phyloP scores from a whole-genome alignment of 2,329 filamentous ascomycete genomes.

The Neopestalotiopsis sp. region DNA sequence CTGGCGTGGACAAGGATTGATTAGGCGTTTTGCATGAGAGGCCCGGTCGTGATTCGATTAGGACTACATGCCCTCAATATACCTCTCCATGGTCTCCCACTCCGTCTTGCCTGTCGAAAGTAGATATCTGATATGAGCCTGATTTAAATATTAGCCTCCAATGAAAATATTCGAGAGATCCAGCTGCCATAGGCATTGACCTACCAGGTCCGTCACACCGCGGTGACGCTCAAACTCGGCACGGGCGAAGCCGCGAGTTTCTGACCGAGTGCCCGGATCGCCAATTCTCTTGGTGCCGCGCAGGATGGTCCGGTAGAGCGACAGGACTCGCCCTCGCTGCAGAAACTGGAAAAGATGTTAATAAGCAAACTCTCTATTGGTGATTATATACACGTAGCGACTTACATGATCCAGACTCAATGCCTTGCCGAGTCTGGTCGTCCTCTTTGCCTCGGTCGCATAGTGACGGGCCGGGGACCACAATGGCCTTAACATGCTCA shows the following conservation, averaged over 20 bases:
- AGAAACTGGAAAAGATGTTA: constrained; percentile 55
- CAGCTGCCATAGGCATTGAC: constrained; percentile 30
- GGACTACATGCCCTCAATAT: constrained; percentile 53
- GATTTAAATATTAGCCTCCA: not conserved
- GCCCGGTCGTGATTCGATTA: not conserved
- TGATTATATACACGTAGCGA: constrained; percentile 17
- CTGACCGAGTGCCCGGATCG: constrained; percentile 57
- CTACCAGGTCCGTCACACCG: constrained; percentile 60
- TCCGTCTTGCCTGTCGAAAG: constrained; percentile 69
- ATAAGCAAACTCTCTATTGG: not conserved
- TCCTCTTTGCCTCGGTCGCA: constrained; percentile 41
- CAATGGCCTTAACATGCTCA: constrained; percentile 24
- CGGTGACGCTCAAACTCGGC: constrained; percentile 67
- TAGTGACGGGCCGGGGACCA: constrained; percentile 38
- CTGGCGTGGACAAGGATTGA: not conserved
- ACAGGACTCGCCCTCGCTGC: constrained; percentile 58
- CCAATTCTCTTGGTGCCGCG: constrained; percentile 58
- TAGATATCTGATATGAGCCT: constrained; percentile 68
- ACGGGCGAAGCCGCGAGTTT: constrained; percentile 62
- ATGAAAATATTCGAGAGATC: not conserved
- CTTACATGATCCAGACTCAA: constrained; percentile 66
- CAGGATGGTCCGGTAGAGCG: constrained; percentile 64
- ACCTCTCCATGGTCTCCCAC: constrained; percentile 67
- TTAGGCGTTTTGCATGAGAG: not conserved
- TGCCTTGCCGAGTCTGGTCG: constrained; percentile 44